Conservation (phyloP, 2,329 filamentous ascomycete genomes). For the Exophiala oligosperma region DNA sequence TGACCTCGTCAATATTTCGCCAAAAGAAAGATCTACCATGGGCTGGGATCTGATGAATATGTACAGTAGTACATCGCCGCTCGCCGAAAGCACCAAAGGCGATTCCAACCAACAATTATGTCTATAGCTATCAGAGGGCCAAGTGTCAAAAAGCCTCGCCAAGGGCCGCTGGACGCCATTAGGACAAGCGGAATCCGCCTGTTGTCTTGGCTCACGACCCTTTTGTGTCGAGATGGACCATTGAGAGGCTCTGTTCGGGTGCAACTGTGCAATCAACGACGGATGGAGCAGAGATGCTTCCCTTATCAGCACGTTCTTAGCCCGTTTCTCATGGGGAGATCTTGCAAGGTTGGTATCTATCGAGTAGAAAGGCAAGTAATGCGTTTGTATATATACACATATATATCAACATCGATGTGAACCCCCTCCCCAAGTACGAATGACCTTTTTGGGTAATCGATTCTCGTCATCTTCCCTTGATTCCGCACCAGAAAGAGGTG, state of each 20-base stretch:
- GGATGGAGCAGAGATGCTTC: background rate
- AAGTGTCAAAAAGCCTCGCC: slow-evolving; percentile 7
- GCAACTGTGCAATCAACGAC: slow-evolving; percentile 1
- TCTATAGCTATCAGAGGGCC: slow-evolving; percentile 4
- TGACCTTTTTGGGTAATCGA: no score
- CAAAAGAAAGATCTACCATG: background rate
- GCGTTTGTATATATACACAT: no score
- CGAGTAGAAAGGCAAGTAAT: no score
- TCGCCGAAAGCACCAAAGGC: background rate
- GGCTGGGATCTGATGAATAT: background rate
- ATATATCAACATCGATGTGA: no score
- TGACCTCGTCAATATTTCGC: background rate
- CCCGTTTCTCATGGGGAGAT: no score
- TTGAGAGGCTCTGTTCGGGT: background rate
- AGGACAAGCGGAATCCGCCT: slow-evolving; percentile 14
- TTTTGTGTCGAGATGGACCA: background rate
- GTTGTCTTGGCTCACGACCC: slow-evolving; percentile 4
- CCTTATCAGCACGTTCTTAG: background rate
- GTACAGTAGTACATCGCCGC: background rate
- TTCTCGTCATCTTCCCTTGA: no score
- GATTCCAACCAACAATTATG: slow-evolving; percentile 9
- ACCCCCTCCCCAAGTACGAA: no score
- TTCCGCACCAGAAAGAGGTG: no score
- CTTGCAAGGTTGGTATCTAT: background rate
- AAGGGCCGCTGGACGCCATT: background rate